Evolutionary conservation across 208 protist genomes (phyloP).

Genomic region (Leishmania mexicana): DNA sequence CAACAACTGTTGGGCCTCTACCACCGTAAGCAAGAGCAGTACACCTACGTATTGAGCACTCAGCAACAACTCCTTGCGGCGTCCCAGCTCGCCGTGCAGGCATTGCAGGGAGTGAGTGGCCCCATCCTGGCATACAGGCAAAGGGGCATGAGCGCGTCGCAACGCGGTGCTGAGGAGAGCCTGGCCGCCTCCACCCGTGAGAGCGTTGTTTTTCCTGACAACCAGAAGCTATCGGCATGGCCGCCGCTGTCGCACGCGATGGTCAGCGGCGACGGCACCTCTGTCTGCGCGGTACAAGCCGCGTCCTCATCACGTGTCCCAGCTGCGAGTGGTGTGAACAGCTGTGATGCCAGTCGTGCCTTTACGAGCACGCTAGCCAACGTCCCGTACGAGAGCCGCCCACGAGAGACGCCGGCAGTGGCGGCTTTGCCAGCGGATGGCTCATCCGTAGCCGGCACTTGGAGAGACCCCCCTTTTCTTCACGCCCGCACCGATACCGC

Average conservation of each 20-base stretch:
- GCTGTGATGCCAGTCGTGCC: neutral
- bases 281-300: too few species aligned
- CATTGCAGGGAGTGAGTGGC: slow-evolving; percentile 2
- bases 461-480: neutral
- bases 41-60: slow-evolving; percentile 26
- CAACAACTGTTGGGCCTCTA: slow-evolving; percentile 25
- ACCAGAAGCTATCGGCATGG: neutral
- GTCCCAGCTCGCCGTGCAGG: slow-evolving; percentile 1
- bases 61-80: slow-evolving; percentile 25
- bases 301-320: neutral
- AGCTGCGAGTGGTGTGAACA: neutral
- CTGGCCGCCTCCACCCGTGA: slow-evolving; percentile 10
- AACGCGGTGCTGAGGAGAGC: neutral
- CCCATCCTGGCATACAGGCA: neutral
- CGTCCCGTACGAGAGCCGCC: slow-evolving; percentile 12
- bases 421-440: neutral
- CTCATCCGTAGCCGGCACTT: neutral
- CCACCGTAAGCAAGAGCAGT: slow-evolving; percentile 33
- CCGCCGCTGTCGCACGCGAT: neutral
- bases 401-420: neutral
- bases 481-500: neutral
- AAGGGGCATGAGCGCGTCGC: neutral
- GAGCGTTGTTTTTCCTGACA: neutral
- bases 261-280: neutral
- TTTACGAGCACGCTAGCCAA: slow-evolving; percentile 23